Conservation (phyloP, 1,284 basidiomycete species). For the Malassezia arunalokei region DNA sequence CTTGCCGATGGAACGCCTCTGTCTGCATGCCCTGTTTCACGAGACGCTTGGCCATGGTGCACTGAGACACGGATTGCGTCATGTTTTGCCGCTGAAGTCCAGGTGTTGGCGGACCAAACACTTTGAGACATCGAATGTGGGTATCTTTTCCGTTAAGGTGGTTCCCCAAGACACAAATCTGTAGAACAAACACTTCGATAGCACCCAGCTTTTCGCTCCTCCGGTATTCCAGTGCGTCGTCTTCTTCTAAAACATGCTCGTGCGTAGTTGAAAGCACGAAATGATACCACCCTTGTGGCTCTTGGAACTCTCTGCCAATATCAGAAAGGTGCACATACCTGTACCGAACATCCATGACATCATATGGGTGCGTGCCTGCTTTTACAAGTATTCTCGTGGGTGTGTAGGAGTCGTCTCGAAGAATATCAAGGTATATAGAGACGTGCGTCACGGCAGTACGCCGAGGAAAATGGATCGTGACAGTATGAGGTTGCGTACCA, state of each 20-base stretch:
- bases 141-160: constrained; percentile 99
- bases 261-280: constrained; percentile 57
- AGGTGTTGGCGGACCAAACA: constrained; percentile 54
- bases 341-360: constrained; percentile 64
- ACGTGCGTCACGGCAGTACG: constrained; percentile 90
- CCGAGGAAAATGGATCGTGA: constrained; percentile 82
- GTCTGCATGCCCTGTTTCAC: constrained; percentile 8
- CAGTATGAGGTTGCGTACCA: constrained; percentile 89
- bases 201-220: constrained; percentile 46
- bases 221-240: background rate
- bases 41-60: constrained; percentile 4
- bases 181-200: constrained; percentile 75
- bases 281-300: constrained; percentile 88
- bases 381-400: constrained; percentile 78
- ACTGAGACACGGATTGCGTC: background rate
- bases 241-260: constrained; percentile 36
- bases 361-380: constrained; percentile 79
- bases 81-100: background rate
- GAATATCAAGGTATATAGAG: constrained; percentile 73
- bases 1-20: constrained; percentile 7
- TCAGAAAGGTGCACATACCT: constrained; percentile 18
- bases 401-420: constrained; percentile 89
- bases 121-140: constrained; percentile 75
- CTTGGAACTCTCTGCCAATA: constrained; percentile 57
- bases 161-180: constrained; percentile 79